Conservation (phyloP, 768 basidiomycete species). For the Nidularia pulvinata region DNA sequence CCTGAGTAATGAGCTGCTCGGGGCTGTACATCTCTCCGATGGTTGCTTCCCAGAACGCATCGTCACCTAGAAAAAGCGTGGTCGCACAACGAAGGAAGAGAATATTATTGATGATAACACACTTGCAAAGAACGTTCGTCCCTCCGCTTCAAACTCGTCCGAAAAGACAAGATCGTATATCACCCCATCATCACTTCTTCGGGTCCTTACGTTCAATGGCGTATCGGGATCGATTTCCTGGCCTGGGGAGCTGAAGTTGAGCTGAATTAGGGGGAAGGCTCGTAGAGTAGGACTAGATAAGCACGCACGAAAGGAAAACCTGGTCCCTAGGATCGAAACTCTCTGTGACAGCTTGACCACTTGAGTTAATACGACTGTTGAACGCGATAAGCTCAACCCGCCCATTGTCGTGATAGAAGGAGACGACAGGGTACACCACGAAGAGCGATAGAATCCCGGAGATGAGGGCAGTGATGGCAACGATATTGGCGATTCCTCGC, state of each 20-base stretch:
- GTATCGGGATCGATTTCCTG: slow-evolving; percentile 10
- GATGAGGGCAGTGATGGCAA: slow-evolving; percentile 61
- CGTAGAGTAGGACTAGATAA: not conserved
- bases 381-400: slow-evolving; percentile 43
- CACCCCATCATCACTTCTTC: not conserved
- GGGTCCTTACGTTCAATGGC: slow-evolving; percentile 6
- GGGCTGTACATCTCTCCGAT: not conserved
- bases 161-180: slow-evolving; percentile 47
- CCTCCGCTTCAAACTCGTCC: slow-evolving; percentile 63
- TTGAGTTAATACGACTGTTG: slow-evolving; percentile 62
- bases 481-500: slow-evolving; percentile 55
- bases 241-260: not conserved
- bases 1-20: slow-evolving; percentile 5
- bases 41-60: slow-evolving; percentile 9
- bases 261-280: not conserved
- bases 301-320: slow-evolving; percentile 4
- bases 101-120: not conserved
- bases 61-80: slow-evolving; percentile 2
- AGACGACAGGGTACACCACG: slow-evolving; percentile 71
- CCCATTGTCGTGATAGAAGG: slow-evolving; percentile 34
- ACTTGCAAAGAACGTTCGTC: slow-evolving; percentile 19
- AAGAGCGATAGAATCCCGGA: slow-evolving; percentile 64
- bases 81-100: not conserved
- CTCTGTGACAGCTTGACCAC: slow-evolving; percentile 58
- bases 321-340: slow-evolving; percentile 8